Evolutionary conservation across 2,329 filamentous ascomycete genomes (phyloP), one percentile per base, ranked within the genome.

Genomic region (Keithomyces neogunnii): DNA sequence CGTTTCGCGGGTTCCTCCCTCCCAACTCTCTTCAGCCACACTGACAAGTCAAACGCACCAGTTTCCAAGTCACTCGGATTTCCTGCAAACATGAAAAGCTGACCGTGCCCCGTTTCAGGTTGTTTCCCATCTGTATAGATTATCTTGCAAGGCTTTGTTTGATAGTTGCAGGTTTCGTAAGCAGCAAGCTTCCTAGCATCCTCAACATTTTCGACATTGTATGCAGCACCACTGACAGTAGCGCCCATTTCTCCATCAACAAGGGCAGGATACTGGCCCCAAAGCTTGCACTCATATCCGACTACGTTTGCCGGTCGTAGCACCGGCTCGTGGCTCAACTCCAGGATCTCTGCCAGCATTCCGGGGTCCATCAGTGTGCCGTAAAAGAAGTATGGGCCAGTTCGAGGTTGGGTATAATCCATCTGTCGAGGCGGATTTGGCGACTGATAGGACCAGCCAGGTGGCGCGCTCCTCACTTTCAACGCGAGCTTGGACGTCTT

Each of bases 121-220:
- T 44, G 38, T 36, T 49, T 35, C 39, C 39, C 48, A 45, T 49
- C 48, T 13, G 48, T 49, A 29, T 45, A 45, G 29, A 36, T 35
- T 38, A 49, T 49, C 10, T 4, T 44, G 48, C 48, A 49, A 9
- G 48, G 11, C 40, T 49, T 45, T 44, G 48, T 49, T 45, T 44
- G 39, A 49, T 49, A 49, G n/a, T 49, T 49, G 5, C 44, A 36
- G 31, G 39, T 49, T 44, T 49, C 48, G 29, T 45, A 49, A 8
- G 48, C 48, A 49, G 48, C 39, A 26, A 49, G 48, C 30, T 49
- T 49, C 38, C 48, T 49, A n/a, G 48, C 48, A 45, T 49, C 38
- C 4, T 49, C 48, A 33, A 44, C 38, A 49, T 5, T 49, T 11
- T 49, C 48, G 26, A 49, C 48, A 42, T 49, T 36, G 30, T 49